These are phyloP conservation scores for Populus hybrid DNA, from an alignment of 441 rosid genomes.

Conservation along the genomic window DNA sequence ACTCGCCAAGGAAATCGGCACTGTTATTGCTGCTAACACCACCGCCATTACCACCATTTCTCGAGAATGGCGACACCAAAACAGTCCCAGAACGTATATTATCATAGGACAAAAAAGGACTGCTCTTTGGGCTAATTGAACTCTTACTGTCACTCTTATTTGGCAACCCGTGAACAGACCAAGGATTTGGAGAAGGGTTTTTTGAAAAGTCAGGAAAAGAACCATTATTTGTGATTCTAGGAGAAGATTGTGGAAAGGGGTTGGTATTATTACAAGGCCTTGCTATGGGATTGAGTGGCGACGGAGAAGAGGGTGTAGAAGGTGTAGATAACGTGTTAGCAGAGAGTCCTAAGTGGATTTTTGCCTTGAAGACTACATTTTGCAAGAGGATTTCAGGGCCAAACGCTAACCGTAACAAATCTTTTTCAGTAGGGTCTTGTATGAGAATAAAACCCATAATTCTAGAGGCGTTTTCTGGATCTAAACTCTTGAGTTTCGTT, in stretches of 20 bases:
- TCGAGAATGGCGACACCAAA: slow-evolving; percentile 27
- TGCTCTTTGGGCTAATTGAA: slow-evolving; percentile 39
- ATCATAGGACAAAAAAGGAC: slow-evolving; percentile 54
- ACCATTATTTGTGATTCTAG: no score
- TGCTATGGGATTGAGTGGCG: no score
- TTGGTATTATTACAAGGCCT: no score
- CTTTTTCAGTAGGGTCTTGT: slow-evolving; percentile 59
- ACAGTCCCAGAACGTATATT: slow-evolving; percentile 40
- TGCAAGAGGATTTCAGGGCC: slow-evolving; percentile 57
- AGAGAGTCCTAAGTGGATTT: slow-evolving; percentile 48
- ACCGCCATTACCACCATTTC: slow-evolving; percentile 28
- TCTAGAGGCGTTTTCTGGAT: slow-evolving; percentile 76
- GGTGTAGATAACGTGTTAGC: slow-evolving; percentile 40
- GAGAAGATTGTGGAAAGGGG: no score
- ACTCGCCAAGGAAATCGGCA: slow-evolving; percentile 55
- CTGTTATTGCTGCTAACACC: slow-evolving; percentile 18
- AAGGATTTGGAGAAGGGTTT: no score
- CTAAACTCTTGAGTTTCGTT: slow-evolving; percentile 54
- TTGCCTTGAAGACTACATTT: slow-evolving; percentile 51
- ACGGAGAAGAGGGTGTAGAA: slow-evolving; percentile 18
- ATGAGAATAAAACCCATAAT: slow-evolving; percentile 80
- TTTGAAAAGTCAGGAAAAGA: no score
- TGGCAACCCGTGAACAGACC: no score
- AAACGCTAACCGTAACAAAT: slow-evolving; percentile 60
- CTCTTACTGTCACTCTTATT: no score